phyloP scores from a whole-genome alignment of 1,139 yeast genomes.

The Pichia sp. region DNA sequence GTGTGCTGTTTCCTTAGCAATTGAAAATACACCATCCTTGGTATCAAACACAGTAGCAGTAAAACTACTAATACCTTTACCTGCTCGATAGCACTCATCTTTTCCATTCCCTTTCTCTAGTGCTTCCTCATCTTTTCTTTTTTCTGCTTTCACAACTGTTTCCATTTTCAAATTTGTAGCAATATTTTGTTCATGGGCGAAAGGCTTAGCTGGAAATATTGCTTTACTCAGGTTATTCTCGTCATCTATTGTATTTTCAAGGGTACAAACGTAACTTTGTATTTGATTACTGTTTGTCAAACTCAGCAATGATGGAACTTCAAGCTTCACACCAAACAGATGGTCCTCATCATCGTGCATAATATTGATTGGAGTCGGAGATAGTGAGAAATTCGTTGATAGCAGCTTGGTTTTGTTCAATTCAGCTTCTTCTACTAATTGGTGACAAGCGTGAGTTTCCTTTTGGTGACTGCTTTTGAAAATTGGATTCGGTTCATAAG shows the following conservation, averaged over 20 bases:
- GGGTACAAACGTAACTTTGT: slow-evolving; percentile 8
- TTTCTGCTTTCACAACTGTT: too few species aligned
- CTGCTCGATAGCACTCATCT: too few species aligned
- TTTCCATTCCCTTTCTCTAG: too few species aligned
- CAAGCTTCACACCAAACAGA: slow-evolving; percentile 8
- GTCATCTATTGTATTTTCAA: slow-evolving; percentile 1
- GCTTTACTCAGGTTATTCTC: not conserved
- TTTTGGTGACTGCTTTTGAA: not conserved
- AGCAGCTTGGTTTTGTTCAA: not conserved
- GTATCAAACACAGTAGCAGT: too few species aligned
- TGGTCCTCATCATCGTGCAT: slow-evolving; percentile 3
- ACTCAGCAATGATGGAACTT: slow-evolving; percentile 3
- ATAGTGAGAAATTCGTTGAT: not conserved
- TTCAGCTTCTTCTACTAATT: not conserved
- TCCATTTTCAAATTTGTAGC: too few species aligned
- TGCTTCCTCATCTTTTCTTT: too few species aligned
- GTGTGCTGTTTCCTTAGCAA: too few species aligned
- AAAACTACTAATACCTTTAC: too few species aligned
- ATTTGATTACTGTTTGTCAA: slow-evolving; percentile 5
- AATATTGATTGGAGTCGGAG: not conserved
- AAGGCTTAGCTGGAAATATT: not conserved
- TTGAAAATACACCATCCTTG: too few species aligned
- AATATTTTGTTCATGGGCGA: not conserved
- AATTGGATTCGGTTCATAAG: not conserved
- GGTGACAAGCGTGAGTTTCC: not conserved